Evolutionary conservation across 83 land plant genomes (phyloP).

Genomic region (Diphasiastrum complanatum): DNA sequence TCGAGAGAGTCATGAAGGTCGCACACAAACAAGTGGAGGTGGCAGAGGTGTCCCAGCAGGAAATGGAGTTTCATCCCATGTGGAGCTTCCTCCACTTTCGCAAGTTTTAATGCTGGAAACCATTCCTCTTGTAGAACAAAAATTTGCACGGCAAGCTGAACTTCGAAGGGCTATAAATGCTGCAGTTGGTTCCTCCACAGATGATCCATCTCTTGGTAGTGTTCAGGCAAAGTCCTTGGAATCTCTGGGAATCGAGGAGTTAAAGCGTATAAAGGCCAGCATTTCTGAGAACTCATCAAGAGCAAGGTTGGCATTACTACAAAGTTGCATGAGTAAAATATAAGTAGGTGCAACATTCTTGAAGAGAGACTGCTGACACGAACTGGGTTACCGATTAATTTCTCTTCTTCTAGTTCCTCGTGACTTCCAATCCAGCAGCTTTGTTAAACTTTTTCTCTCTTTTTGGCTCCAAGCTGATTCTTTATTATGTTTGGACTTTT

Average conservation of each 20-base stretch:
- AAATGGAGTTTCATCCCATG: slow-evolving; percentile 18
- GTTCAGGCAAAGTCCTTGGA: slow-evolving; percentile 50
- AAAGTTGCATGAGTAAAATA: too few species aligned
- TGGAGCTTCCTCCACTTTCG: slow-evolving; percentile 44
- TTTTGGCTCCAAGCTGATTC: not conserved
- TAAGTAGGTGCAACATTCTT: too few species aligned
- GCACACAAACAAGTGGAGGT: slow-evolving; percentile 28
- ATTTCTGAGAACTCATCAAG: slow-evolving; percentile 37
- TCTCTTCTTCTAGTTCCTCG: too few species aligned
- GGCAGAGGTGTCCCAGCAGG: slow-evolving; percentile 11
- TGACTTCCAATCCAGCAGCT: too few species aligned
- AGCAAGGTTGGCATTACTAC: slow-evolving; percentile 56
- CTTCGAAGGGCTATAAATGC: slow-evolving; percentile 51
- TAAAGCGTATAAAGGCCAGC: slow-evolving; percentile 51
- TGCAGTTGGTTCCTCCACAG: slow-evolving; percentile 29
- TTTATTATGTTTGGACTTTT: too few species aligned
- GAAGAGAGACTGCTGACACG: too few species aligned
- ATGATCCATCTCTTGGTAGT: slow-evolving; percentile 49
- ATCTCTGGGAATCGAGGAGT: slow-evolving; percentile 52
- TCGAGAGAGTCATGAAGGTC: slow-evolving; percentile 54
- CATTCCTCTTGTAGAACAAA: slow-evolving; percentile 44
- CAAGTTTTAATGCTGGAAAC: slow-evolving; percentile 45
- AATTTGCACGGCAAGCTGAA: slow-evolving; percentile 41
- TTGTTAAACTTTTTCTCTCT: not conserved
- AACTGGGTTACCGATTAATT: too few species aligned